Evolutionary conservation across 2,329 filamentous ascomycete species (phyloP), one percentile per base, ranked within the genome.

Genomic region (Hypomyces perniciosus): DNA sequence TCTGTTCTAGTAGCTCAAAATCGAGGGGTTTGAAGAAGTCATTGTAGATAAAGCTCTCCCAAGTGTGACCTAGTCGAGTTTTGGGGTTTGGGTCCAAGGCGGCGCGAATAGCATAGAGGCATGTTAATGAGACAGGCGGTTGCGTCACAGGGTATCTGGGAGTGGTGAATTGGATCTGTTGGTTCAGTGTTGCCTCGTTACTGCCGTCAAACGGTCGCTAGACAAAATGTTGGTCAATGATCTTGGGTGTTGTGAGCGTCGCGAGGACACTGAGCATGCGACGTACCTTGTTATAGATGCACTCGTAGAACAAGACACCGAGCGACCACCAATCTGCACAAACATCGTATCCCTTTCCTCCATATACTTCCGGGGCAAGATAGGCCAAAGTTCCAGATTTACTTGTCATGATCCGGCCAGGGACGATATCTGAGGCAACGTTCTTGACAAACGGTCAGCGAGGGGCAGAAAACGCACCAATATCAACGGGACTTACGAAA

Each of bases 291-390:
- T 95, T 96, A 74, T 97, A 99, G 58, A 99, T 96, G 78, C 93
- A 97, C 69, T 99, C 93, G 69, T 96, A 99, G 68, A 97, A 97
- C n/a, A 95, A 80, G 42, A 99, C 93, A 44, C 93, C 93, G 26
- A 99, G 72, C 5, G 93, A 97, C 93, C 93, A 99, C 93, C 93
- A 99, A 67, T 99, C 93, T 39, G 93, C 91, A 60, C 93, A 88
- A 43, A 84, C 83, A 54, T 88, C 85, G 65, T 99, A 99, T 37
- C 93, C 93, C 55, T 84, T 85, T 44, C 92, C 92, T 57, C 85
- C 80, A 63, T 97, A 99, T 2, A 97, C 93, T 68, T 99, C 93
- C 4, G 93, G 93, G 1, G 92, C 91, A 6, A 99, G 81, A 65
- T 99, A 99, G 48, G 93, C 93, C 52, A 99, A 74, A 1, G 93